Evolutionary conservation across 2,329 filamentous ascomycete genomes (phyloP).

Genomic region (Apiospora rasikravindrae): DNA sequence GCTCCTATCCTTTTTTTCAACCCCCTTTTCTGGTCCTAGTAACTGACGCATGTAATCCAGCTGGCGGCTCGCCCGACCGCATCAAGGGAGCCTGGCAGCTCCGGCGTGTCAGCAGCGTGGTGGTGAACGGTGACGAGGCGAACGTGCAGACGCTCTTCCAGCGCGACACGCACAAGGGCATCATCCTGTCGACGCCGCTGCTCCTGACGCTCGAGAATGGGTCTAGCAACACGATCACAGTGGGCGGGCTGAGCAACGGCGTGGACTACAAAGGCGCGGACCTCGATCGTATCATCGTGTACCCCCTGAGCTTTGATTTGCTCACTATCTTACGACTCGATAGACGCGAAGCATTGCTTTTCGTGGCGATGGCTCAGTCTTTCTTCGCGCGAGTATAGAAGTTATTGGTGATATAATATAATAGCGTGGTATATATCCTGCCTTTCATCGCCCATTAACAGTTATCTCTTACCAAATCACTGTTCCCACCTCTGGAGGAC

Average conservation of each 20-base stretch:
- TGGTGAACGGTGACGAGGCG: slow-evolving; percentile 59
- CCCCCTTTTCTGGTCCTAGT: slow-evolving; percentile 21
- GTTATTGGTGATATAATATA: too few species aligned
- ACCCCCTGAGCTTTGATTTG: slow-evolving; percentile 53
- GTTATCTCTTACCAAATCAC: too few species aligned
- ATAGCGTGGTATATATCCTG: neutral
- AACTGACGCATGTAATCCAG: slow-evolving; percentile 22
- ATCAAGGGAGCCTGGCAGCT: slow-evolving; percentile 66
- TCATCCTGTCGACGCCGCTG: slow-evolving; percentile 63
- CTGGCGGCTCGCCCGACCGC: slow-evolving; percentile 62
- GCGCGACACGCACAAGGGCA: slow-evolving; percentile 62
- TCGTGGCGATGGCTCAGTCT: too few species aligned
- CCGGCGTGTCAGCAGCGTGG: slow-evolving; percentile 63
- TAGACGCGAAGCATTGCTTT: too few species aligned
- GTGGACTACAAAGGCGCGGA: slow-evolving; percentile 63
- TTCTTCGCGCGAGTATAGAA: too few species aligned
- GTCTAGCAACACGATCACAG: slow-evolving; percentile 55
- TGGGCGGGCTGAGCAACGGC: slow-evolving; percentile 63
- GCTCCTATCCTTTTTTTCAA: neutral
- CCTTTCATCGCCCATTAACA: too few species aligned
- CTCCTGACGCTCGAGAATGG: slow-evolving; percentile 59
- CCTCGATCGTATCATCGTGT: slow-evolving; percentile 64
- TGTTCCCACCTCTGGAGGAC: too few species aligned
- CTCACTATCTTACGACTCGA: neutral
- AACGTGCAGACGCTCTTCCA: slow-evolving; percentile 56